Conservation (phyloP, 129 eudicot species). For the Flaveria bidentis region DNA sequence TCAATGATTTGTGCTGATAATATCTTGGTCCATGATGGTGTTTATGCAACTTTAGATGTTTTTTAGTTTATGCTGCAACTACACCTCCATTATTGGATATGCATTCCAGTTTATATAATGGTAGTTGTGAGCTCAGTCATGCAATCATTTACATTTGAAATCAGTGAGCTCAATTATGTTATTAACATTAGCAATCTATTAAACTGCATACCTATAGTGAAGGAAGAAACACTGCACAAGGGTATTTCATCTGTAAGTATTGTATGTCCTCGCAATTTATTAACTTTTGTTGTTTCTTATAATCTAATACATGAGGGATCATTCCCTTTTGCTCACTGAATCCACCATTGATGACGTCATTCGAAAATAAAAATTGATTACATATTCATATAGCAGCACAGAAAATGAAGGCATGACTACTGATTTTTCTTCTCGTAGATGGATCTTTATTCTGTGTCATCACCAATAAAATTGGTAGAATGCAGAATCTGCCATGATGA, state of each 20-base stretch:
- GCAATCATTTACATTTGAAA: conserved; percentile 9
- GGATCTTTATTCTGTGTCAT: conserved; percentile 39
- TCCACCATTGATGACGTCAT: conserved; percentile 51
- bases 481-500: conserved; percentile 82
- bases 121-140: not conserved
- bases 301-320: conserved; percentile 51
- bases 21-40: not conserved
- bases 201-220: conserved; percentile 17
- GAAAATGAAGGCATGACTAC: conserved; percentile 28
- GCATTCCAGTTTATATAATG: not conserved
- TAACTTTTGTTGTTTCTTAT: not conserved
- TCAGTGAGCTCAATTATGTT: conserved; percentile 6
- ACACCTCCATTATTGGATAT: conserved; percentile 8
- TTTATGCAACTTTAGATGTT: conserved; percentile 10
- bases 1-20: not conserved
- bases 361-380: conserved; percentile 33
- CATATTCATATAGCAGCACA: conserved; percentile 1
- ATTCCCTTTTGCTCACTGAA: conserved; percentile 51
- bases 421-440: conserved; percentile 43
- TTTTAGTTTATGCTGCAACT: not conserved
- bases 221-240: not conserved
- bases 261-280: conserved; percentile 22
- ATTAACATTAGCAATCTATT: not conserved
- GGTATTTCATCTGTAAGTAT: not conserved
- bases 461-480: conserved; percentile 42